Conservation (phyloP, 2,329 filamentous ascomycete genomes). For the Xylariaceae sp. region DNA sequence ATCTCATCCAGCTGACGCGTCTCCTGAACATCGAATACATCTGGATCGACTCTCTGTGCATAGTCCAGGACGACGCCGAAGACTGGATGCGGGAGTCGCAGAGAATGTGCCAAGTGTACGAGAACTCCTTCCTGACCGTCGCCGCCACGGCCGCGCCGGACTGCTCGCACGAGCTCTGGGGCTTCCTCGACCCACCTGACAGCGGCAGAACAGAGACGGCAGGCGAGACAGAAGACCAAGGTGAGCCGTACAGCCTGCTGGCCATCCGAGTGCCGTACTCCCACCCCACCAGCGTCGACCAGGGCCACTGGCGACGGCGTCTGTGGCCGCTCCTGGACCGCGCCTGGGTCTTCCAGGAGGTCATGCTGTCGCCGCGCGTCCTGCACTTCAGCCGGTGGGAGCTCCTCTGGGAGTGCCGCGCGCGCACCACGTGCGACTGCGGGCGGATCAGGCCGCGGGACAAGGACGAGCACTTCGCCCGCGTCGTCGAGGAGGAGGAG, state of each 20-base stretch:
- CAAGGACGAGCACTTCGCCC: background rate
- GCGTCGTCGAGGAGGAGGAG: no score
- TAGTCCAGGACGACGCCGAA: no score
- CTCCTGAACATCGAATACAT: no score
- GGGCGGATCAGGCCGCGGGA: background rate
- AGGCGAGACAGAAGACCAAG: no score
- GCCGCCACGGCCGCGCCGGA: constrained; percentile 1
- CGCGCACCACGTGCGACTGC: constrained; percentile 1
- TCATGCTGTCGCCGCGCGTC: constrained; percentile 1
- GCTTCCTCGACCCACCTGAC: no score
- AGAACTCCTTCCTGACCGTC: constrained; percentile 17
- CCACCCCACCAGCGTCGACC: background rate
- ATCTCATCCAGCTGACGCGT: no score
- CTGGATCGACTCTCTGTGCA: no score
- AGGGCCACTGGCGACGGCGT: background rate
- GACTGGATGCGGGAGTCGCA: constrained; percentile 14
- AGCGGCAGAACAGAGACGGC: no score
- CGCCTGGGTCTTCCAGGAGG: constrained; percentile 3
- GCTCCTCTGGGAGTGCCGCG: constrained; percentile 1
- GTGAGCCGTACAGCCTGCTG: no score
- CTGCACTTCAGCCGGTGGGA: background rate
- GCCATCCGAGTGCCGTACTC: no score
- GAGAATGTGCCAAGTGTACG: constrained; percentile 21
- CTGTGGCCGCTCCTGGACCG: constrained; percentile 2
- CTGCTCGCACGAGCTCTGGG: no score